phyloP scores from a whole-genome alignment of 352 stramenopile genomes.

The Globisporangium radiosum region DNA sequence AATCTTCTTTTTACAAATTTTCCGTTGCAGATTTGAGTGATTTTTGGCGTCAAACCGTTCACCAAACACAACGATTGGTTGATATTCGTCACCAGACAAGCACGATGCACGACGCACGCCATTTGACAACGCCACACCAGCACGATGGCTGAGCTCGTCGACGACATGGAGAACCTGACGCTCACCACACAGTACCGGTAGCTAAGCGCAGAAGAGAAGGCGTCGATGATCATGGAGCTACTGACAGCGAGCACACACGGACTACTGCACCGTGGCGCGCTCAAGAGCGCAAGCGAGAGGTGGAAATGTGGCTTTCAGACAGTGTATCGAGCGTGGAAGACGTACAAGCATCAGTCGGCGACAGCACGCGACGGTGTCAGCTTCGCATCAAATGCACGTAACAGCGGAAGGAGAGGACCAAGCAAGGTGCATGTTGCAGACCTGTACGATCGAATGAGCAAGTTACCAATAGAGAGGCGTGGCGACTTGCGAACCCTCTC shows the following conservation, averaged over 20 bases:
- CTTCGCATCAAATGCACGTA: slow-evolving; percentile 7
- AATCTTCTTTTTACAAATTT: slow-evolving; percentile 10
- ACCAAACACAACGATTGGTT: slow-evolving; percentile 8
- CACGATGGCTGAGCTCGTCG: slow-evolving; percentile 8
- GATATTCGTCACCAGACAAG: slow-evolving; percentile 9
- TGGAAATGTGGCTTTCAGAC: slow-evolving; percentile 5
- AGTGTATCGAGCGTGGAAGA: slow-evolving; percentile 6
- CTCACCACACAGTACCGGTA: slow-evolving; percentile 6
- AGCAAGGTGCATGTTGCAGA: slow-evolving; percentile 5
- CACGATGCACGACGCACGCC: slow-evolving; percentile 4
- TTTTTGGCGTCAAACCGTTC: slow-evolving; percentile 5
- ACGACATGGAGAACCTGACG: slow-evolving; percentile 5
- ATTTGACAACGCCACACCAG: slow-evolving; percentile 4
- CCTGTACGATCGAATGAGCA: slow-evolving; percentile 8
- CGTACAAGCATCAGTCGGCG: slow-evolving; percentile 4
- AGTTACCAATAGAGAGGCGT: slow-evolving; percentile 5
- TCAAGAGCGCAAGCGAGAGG: slow-evolving; percentile 8
- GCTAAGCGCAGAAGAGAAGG: slow-evolving; percentile 6
- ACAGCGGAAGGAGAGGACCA: slow-evolving; percentile 3
- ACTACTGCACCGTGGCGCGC: slow-evolving; percentile 4
- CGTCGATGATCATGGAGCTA: slow-evolving; percentile 7
- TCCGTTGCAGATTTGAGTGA: slow-evolving; percentile 7
- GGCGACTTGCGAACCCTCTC: slow-evolving; percentile 8
- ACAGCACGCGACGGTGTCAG: slow-evolving; percentile 1
- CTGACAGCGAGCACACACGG: slow-evolving; percentile 6